Evolutionary conservation across 495 filamentous ascomycete species (phyloP).

Genomic region (Xylaria nigripes): DNA sequence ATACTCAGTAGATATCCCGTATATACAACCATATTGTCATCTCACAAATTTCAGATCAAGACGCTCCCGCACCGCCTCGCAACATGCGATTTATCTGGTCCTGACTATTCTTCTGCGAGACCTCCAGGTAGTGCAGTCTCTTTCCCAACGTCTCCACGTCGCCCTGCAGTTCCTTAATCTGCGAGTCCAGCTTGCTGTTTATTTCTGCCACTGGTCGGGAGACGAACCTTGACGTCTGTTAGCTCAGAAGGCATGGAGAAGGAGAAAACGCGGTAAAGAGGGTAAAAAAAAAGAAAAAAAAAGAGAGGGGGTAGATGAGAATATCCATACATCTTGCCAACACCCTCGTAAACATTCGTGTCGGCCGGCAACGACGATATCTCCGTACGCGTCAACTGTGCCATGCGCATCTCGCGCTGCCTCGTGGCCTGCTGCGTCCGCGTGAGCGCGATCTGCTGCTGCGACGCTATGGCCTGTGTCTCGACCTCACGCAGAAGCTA

Average conservation of each 20-base stretch:
- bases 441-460: constrained; percentile 86
- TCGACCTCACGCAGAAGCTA: constrained; percentile 94
- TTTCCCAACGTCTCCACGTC: constrained; percentile 77
- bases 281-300: background rate
- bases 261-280: too few species aligned
- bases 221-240: too few species aligned
- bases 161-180: constrained; percentile 63
- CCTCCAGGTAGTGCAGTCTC: constrained; percentile 89
- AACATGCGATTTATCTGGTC: constrained; percentile 81
- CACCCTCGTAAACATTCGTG: constrained; percentile 85
- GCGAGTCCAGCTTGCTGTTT: constrained; percentile 65
- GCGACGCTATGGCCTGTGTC: constrained; percentile 72
- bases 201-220: constrained; percentile 62
- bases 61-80: constrained; percentile 19
- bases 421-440: constrained; percentile 78
- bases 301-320: background rate
- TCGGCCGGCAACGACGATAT: constrained; percentile 65
- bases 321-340: constrained; percentile 90
- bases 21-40: too few species aligned
- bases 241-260: too few species aligned
- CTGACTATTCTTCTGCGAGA: constrained; percentile 84
- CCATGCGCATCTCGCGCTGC: constrained; percentile 79
- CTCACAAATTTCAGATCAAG: too few species aligned
- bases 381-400: constrained; percentile 81
- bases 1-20: too few species aligned